A percentile compares a stretch with the other conserved stretches of the same genome.
phyloP scores from a whole-genome alignment of 371 early-diverging fungal species.

The Rhizomucor miehei region DNA sequence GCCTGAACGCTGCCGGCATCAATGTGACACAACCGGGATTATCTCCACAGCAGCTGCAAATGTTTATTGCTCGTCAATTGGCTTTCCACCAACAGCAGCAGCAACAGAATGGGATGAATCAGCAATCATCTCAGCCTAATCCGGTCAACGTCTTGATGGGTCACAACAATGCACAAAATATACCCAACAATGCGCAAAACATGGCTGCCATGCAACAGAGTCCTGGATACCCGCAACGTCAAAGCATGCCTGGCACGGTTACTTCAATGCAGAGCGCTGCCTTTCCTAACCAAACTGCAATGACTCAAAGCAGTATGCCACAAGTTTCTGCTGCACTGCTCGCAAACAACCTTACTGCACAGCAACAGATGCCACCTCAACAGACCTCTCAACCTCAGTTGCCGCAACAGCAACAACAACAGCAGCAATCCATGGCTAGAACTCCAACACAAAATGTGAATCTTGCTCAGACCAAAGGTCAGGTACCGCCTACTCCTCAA shows the following conservation, averaged over 20 bases:
- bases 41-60: constrained; percentile 35
- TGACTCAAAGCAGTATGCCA: constrained; percentile 11
- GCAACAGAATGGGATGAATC: constrained; percentile 15
- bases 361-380: constrained; percentile 15
- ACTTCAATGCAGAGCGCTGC: constrained; percentile 9
- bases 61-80: constrained; percentile 25
- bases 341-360: constrained; percentile 15
- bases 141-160: constrained; percentile 7
- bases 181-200: not conserved
- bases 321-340: constrained; percentile 11
- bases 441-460: no score
- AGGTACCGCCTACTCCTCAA: constrained; percentile 3
- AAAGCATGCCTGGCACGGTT: constrained; percentile 9
- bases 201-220: constrained; percentile 9
- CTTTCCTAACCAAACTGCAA: not conserved
- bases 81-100: constrained; percentile 21
- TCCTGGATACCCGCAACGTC: constrained; percentile 8
- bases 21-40: constrained; percentile 16
- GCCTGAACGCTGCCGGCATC: constrained; percentile 14
- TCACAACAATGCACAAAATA: constrained; percentile 7
- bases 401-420: constrained; percentile 12
- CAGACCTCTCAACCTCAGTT: constrained; percentile 3
- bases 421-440: constrained; percentile 13
- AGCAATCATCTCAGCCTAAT: constrained; percentile 6
- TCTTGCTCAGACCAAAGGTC: not conserved